phyloP scores from a whole-genome alignment of 140 eudicot species.

The Oenanthe javanica region DNA sequence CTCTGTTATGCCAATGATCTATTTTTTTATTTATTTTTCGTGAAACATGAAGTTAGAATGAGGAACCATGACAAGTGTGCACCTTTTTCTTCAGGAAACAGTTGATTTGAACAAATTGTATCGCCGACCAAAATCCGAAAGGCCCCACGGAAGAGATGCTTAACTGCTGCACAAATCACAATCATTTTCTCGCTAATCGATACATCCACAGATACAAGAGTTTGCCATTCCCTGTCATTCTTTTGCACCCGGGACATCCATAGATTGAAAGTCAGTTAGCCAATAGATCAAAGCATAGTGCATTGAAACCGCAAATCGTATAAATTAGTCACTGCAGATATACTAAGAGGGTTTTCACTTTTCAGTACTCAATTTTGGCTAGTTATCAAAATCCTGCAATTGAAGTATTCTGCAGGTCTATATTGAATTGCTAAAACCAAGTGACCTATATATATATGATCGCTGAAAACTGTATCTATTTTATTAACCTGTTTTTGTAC shows the following conservation, averaged over 20 bases:
- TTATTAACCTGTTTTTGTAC: too few relatives aligned
- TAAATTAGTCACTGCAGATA: neutral
- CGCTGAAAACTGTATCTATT: neutral
- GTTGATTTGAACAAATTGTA: slow-evolving; percentile 70
- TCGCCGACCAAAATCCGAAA: slow-evolving; percentile 30
- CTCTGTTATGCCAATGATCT: neutral
- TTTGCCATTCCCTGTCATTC: neutral
- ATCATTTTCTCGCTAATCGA: neutral
- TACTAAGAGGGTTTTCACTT: neutral
- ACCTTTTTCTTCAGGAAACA: slow-evolving; percentile 41
- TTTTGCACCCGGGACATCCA: neutral
- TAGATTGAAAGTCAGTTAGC: neutral
- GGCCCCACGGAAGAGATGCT: neutral
- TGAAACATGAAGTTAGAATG: neutral
- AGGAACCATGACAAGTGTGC: neutral
- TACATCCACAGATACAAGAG: neutral
- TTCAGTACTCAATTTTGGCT: too few relatives aligned
- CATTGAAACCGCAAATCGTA: too few relatives aligned
- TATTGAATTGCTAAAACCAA: neutral
- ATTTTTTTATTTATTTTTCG: neutral
- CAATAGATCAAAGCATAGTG: neutral
- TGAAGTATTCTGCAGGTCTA: neutral
- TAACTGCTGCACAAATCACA: neutral
- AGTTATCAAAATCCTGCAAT: neutral
- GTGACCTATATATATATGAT: neutral